Conservation (phyloP, 805 yeast species). For the Lipomyces anomalus region DNA sequence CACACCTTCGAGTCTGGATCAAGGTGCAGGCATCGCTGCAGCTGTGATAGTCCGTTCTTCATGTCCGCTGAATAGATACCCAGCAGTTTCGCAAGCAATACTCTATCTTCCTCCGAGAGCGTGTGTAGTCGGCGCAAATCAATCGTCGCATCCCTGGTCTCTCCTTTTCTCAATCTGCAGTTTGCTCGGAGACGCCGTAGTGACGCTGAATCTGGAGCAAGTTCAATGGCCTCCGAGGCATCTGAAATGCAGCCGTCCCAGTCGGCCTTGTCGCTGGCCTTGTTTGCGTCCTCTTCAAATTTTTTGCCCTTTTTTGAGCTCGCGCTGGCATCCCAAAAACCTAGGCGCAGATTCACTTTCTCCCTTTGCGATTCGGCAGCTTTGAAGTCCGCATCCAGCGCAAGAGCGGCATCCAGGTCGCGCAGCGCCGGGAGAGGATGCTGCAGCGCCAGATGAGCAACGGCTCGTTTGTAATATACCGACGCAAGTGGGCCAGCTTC, state of each 20-base stretch:
- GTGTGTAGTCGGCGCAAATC: conserved; percentile 33
- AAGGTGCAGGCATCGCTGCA: conserved; percentile 64
- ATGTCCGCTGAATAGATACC: conserved; percentile 50
- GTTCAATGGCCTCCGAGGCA: conserved; percentile 28
- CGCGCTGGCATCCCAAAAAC: conserved; percentile 24
- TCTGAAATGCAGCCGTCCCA: conserved; percentile 26
- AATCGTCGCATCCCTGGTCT: conserved; percentile 32
- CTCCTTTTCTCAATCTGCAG: conserved; percentile 32
- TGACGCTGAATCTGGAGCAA: conserved; percentile 28
- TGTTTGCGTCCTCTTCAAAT: neutral
- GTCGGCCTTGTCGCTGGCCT: conserved; percentile 14
- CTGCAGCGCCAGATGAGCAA: conserved; percentile 34
- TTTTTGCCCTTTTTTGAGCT: conserved; percentile 2
- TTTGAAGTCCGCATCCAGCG: conserved; percentile 33
- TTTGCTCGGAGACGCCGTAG: conserved; percentile 32
- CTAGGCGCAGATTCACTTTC: conserved; percentile 31
- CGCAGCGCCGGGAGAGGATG: conserved; percentile 33
- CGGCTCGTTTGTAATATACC: conserved; percentile 34
- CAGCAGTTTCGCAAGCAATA: conserved; percentile 36
- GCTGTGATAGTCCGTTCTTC: conserved; percentile 45
- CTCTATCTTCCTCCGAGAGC: conserved; percentile 27
- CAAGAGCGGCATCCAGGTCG: conserved; percentile 33
- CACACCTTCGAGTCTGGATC: conserved; percentile 70
- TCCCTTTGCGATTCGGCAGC: conserved; percentile 36
- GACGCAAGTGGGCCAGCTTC: neutral